Evolutionary conservation across 345 rosid species (phyloP), one percentile per base, ranked within the genome.

Genomic region (Raphanus sativus): DNA sequence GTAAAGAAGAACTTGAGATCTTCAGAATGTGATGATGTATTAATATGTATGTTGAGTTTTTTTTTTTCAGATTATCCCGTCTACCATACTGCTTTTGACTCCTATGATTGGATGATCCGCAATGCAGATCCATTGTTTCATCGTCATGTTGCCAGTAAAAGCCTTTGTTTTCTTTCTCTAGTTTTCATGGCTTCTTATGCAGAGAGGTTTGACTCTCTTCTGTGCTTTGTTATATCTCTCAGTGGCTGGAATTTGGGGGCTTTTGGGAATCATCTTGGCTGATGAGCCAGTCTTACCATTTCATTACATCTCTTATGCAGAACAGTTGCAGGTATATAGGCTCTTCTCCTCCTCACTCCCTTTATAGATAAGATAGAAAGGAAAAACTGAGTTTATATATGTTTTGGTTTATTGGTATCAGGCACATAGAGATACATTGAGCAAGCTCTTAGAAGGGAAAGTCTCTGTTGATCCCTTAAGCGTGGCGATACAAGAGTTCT

Each of bases 191-290:
- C 28, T 71, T 15, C 26, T 17, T 36, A 87, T 26, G 74, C 38
- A 36, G 29, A 30, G 21, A 4, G 67, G 8, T 59, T 63, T 13
- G 30, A 71, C 4, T 2, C 1, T 8, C 29, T 50, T 74, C 25
- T 79, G 32, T 79, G 54, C 34, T 10, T 70, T 24, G 42, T 87
- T 74, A 16, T 29, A 13, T 77, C 30, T 68, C 70, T 82, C 85
- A 92, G 98, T 91, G 76, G 85, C 94, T 58, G 98, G 89, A 81
- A 77, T 92, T 12, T 95, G 97, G 97, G 98, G 99, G 61, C 91
- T 91, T 71, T 40, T 92, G 68, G 96, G 86, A 58, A 90, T 95
- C 79, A 80, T 62, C 77, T 84, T 92, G 66, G 96, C 94, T 58
- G 92, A 92, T 84, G 98, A 92, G 71, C 84, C 85, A 40, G 30